Conservation (phyloP, 2,329 filamentous ascomycete species). For the Monosporascus sp. region DNA sequence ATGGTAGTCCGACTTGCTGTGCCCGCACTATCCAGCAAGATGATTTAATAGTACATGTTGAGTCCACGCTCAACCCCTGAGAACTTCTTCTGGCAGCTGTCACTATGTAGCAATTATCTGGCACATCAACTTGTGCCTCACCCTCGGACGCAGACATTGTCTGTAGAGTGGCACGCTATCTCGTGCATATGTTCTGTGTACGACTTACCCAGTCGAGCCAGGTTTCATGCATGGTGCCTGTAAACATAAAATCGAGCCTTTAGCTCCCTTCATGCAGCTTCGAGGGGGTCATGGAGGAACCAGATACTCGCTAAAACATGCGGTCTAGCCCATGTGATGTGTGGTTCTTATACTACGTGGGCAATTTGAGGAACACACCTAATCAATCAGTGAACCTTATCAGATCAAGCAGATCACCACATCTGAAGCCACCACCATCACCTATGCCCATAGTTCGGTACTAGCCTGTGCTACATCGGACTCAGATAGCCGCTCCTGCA, state of each 20-base stretch:
- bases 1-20: too few relatives aligned
- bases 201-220: background rate
- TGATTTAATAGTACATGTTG: too few relatives aligned
- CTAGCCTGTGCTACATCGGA: background rate
- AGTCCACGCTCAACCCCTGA: too few relatives aligned
- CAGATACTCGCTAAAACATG: background rate
- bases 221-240: background rate
- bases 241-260: background rate
- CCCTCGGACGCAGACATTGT: background rate
- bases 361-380: too few relatives aligned
- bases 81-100: too few relatives aligned
- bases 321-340: too few relatives aligned
- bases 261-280: too few relatives aligned
- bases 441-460: background rate
- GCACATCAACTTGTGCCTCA: background rate
- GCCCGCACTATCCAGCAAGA: too few relatives aligned
- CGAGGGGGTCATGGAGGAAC: too few relatives aligned
- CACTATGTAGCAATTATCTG: too few relatives aligned
- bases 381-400: background rate
- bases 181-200: background rate
- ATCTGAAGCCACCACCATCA: background rate
- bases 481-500: background rate
- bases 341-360: too few relatives aligned
- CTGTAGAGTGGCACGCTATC: background rate
- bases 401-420: background rate